A percentile compares a stretch with the other conserved stretches of the same genome.
Conservation (phyloP, 352 stramenopile species). For the Globisporangium rhizosaccharum region DNA sequence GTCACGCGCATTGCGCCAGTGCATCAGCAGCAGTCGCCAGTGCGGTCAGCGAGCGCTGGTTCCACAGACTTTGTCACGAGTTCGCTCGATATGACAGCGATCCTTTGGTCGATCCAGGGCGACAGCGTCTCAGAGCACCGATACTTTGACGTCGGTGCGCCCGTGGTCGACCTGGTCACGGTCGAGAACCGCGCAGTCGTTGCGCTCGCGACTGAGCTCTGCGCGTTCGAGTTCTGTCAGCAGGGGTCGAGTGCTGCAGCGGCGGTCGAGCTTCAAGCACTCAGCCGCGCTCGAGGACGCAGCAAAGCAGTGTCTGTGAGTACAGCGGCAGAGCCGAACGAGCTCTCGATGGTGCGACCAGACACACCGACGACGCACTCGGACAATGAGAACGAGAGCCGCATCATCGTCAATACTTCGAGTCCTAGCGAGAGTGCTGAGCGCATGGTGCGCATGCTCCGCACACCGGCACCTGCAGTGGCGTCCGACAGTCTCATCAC, state of each 20-base stretch:
- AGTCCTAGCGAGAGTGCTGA: neutral
- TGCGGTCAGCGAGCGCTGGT: neutral
- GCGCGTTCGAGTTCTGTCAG: conserved; percentile 12
- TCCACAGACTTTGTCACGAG: conserved; percentile 30
- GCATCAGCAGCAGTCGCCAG: neutral
- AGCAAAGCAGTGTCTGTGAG: neutral
- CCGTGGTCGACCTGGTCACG: conserved; percentile 39
- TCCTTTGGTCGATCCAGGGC: conserved; percentile 38
- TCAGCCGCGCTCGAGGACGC: neutral
- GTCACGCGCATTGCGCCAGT: conserved; percentile 26
- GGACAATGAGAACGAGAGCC: neutral
- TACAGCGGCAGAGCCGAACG: neutral
- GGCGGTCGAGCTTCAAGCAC: too few species aligned
- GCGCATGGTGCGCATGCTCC: conserved; percentile 1
- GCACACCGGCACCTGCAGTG: neutral
- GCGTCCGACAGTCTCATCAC: conserved; percentile 8
- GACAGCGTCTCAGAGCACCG: conserved; percentile 36
- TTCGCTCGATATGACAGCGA: conserved; percentile 62
- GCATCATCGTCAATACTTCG: too few species aligned
- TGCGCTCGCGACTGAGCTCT: conserved; percentile 37
- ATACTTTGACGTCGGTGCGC: conserved; percentile 56
- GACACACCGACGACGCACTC: conserved; percentile 11
- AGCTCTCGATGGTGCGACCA: conserved; percentile 1
- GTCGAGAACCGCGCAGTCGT: conserved; percentile 22
- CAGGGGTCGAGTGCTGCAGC: neutral